Conservation (phyloP, 1,139 yeast species). For the Zhuliangozyma parablackwelliae region DNA sequence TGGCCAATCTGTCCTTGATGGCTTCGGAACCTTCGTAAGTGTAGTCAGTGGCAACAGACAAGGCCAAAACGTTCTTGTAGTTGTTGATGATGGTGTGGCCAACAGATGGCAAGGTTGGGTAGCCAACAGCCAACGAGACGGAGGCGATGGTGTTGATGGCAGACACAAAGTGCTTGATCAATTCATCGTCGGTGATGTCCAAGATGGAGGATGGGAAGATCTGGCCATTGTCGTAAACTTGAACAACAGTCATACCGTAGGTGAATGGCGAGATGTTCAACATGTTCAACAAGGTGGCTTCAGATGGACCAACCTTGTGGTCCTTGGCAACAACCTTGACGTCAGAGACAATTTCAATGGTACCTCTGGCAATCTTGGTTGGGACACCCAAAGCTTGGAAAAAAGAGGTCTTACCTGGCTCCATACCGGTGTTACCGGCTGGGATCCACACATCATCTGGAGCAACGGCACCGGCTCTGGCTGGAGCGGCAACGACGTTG, state of each 20-base stretch:
- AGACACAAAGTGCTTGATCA: constrained; percentile 84
- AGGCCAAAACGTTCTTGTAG: constrained; percentile 98
- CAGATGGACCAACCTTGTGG: constrained; percentile 96
- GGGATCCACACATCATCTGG: constrained; percentile 96
- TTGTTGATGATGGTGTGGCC: constrained; percentile 98
- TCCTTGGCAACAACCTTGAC: constrained; percentile 90
- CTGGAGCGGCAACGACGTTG: constrained; percentile 99
- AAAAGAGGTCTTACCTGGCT: constrained; percentile 99
- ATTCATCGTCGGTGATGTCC: constrained; percentile 98
- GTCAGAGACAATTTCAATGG: constrained; percentile 97
- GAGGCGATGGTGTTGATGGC: constrained; percentile 94
- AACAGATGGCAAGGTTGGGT: constrained; percentile 99
- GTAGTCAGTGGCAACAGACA: constrained; percentile 98
- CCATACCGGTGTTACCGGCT: constrained; percentile 99
- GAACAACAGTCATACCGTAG: constrained; percentile 94
- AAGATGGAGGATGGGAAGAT: constrained; percentile 94
- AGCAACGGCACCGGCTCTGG: constrained; percentile 99
- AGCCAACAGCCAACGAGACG: constrained; percentile 93
- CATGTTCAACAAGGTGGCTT: constrained; percentile 98
- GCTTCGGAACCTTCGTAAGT: constrained; percentile 99
- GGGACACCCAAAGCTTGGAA: constrained; percentile 99
- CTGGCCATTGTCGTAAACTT: constrained; percentile 98
- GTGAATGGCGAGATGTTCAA: constrained; percentile 99
- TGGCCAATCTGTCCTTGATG: constrained; percentile 91
- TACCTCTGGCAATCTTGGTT: constrained; percentile 99